Evolutionary conservation across 1,139 yeast genomes (phyloP).

Genomic region (Protomyces inouyei): DNA sequence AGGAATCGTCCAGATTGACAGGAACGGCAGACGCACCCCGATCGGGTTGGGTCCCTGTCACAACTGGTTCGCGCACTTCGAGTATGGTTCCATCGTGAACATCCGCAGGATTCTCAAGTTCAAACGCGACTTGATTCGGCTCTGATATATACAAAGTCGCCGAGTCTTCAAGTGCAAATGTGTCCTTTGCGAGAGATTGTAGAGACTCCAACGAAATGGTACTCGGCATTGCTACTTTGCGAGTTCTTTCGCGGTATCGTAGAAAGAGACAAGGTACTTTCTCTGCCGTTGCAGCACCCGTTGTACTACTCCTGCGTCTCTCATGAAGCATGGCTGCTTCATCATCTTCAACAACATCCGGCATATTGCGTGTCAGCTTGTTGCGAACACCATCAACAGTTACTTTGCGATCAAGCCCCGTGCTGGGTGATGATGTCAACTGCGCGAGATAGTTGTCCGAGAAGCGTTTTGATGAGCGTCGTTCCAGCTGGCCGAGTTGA

Average conservation of each 20-base stretch:
- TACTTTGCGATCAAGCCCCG: conserved; percentile 2
- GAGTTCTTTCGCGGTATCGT: conserved; percentile 36
- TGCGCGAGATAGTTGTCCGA: conserved; percentile 21
- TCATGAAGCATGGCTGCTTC: background rate
- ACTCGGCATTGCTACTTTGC: conserved; percentile 28
- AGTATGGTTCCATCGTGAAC: background rate
- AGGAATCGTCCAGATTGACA: background rate
- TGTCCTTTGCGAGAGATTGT: background rate
- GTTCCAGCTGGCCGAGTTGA: conserved; percentile 9
- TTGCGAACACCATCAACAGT: conserved; percentile 21
- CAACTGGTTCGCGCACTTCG: background rate
- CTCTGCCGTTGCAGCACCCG: background rate
- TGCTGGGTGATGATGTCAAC: conserved; percentile 13
- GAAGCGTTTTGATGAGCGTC: conserved; percentile 21
- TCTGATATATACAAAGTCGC: conserved; percentile 45
- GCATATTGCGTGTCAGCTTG: conserved; percentile 3
- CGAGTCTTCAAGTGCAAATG: conserved; percentile 53
- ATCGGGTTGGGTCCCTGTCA: background rate
- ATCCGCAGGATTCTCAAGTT: conserved; percentile 58
- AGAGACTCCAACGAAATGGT: background rate
- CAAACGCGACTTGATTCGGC: conserved; percentile 45
- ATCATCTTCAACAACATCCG: conserved; percentile 17
- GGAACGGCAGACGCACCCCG: background rate
- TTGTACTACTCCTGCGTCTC: background rate
- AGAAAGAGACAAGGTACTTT: background rate